Evolutionary conservation across 306 rosid species (phyloP).

Genomic region (Prunus dulcis): DNA sequence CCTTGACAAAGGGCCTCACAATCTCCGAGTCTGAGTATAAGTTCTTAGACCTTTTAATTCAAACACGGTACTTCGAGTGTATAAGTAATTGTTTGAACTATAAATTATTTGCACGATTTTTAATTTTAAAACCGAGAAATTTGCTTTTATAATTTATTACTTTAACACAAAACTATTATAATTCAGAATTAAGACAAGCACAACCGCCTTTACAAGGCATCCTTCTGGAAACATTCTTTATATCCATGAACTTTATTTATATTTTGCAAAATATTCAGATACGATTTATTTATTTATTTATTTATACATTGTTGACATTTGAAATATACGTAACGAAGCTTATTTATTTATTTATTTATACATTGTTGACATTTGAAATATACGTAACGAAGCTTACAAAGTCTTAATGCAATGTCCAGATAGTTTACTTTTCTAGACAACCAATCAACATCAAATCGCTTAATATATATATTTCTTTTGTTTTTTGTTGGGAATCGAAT

Average conservation of each 20-base stretch:
- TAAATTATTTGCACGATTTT: rapidly evolving
- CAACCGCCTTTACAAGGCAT: no score
- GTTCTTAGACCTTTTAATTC: no score
- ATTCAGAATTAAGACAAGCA: no score
- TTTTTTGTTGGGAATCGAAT: neutral
- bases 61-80: no score
- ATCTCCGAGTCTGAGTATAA: no score
- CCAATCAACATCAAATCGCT: neutral
- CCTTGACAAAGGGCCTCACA: no score
- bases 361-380: neutral
- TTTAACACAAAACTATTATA: no score
- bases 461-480: neutral
- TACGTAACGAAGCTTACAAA: neutral
- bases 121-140: no score
- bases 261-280: neutral
- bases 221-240: no score
- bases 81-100: rapidly evolving
- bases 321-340: neutral
- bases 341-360: neutral
- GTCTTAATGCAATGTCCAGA: neutral
- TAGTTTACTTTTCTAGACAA: neutral
- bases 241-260: neutral
- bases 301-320: neutral
- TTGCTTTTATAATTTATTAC: no score
- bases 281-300: neutral